Conservation (phyloP, 805 yeast genomes). For the Yamadazyma phyllophila region DNA sequence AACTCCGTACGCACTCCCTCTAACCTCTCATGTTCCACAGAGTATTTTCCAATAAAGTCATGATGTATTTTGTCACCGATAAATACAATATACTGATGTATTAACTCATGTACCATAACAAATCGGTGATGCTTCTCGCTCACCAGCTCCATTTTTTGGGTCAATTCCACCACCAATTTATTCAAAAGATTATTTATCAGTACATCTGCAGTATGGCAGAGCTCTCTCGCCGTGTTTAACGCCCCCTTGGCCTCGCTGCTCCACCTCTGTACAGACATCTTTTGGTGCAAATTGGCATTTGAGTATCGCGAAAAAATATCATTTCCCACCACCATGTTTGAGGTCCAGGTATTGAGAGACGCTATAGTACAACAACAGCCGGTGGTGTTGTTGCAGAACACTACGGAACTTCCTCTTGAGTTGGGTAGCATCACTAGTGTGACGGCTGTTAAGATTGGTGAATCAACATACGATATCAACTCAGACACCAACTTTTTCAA, state of each 20-base stretch:
- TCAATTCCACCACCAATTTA: slow-evolving; percentile 21
- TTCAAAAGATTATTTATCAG: slow-evolving; percentile 25
- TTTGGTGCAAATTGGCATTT: background rate
- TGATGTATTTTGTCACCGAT: slow-evolving; percentile 13
- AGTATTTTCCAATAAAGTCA: slow-evolving; percentile 13
- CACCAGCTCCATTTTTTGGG: slow-evolving; percentile 20
- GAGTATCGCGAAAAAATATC: background rate
- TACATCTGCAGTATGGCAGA: slow-evolving; percentile 33
- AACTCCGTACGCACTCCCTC: slow-evolving; percentile 24
- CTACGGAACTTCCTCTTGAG: background rate
- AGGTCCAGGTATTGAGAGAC: slow-evolving; percentile 7
- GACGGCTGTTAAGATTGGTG: slow-evolving; percentile 31
- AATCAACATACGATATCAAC: slow-evolving; percentile 33
- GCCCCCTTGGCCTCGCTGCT: slow-evolving; percentile 16
- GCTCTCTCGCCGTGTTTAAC: slow-evolving; percentile 26
- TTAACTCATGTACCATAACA: slow-evolving; percentile 8
- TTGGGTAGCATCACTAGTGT: slow-evolving; percentile 30
- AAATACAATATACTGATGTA: slow-evolving; percentile 7
- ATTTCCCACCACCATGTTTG: slow-evolving; percentile 3
- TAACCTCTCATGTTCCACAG: slow-evolving; percentile 15
- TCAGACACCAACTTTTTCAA: slow-evolving; percentile 54
- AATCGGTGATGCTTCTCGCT: slow-evolving; percentile 17
- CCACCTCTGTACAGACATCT: slow-evolving; percentile 19
- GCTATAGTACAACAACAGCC: slow-evolving; percentile 9
- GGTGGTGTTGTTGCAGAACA: slow-evolving; percentile 2